Evolutionary conservation across 1,139 yeast species (phyloP), one percentile per base, ranked within the genome.

Genomic region (Lodderomyces jiufengensis): DNA sequence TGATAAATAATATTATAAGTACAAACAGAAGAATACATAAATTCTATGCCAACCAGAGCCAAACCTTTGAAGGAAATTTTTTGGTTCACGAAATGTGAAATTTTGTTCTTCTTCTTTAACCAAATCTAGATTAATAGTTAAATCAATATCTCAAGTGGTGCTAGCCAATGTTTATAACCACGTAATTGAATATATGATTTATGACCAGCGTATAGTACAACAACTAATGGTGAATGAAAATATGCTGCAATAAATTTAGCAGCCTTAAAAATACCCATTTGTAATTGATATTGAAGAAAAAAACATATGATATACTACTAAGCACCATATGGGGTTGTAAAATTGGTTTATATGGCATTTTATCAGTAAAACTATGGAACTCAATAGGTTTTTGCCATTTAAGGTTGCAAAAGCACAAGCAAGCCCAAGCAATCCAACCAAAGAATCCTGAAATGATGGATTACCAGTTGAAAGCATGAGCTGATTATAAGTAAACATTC

Each of bases 361-460:
- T 61, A 29, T 65, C 75, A 39, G 59, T 51, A 43, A 74, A 54
- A 10, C 54, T 55, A 38, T 71, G 70, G 48, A 45, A 62, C 2
- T 46, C 49, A 37, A 76, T 62, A 13, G 80, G 82, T 48, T 67
- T 70, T 57, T 78, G 71, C 71, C 74, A 76, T 53, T 79, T 65
- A 32, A 74, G 40, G 46, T 74, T 15, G 78, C 66, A 27, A 63
- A 50, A 15, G 69, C 50, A 24, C 72, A 63, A 36, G n/a, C n/a
- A n/a, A n/a, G n/a, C n/a, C n/a, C n/a, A n/a, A n/a, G 66, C 66
- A 37, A 80, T 63, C 92, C 92, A 84, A 29, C 84, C 74, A 39
- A 82, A 54, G 37, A 83, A 68, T 33, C 88, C 90, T 29, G 82
- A 78, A 44, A 82, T 78, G 23, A 88, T 81, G 37, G 83, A 80